phyloP scores from a whole-genome alignment of 306 rosid genomes.

The Cyamopsis tetragonoloba region DNA sequence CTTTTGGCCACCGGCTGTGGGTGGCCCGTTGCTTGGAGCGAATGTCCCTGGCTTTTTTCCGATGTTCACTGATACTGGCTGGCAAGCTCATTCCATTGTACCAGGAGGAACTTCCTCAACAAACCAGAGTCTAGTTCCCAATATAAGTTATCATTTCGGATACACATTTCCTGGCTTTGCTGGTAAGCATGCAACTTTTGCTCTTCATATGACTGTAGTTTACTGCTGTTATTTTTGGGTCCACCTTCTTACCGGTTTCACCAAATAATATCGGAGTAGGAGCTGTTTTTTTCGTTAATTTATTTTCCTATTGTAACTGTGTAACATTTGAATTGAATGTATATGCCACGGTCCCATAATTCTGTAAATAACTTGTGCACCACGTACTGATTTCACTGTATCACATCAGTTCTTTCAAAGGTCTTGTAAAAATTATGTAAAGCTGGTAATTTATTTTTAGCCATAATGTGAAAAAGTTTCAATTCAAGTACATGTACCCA shows the following conservation, averaged over 20 bases:
- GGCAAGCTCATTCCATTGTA: constrained; percentile 3
- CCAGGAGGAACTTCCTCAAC: constrained; percentile 32
- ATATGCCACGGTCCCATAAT: too few species aligned
- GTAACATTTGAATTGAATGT: not conserved
- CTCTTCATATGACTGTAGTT: not conserved
- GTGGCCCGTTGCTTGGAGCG: constrained; percentile 21
- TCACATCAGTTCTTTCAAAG: too few species aligned
- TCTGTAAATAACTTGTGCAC: too few species aligned
- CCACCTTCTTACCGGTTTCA: not conserved
- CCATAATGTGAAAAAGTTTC: too few species aligned
- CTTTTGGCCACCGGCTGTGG: constrained; percentile 32
- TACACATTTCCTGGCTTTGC: constrained; percentile 41
- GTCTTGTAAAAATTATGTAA: too few species aligned
- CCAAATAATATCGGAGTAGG: not conserved
- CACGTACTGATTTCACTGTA: too few species aligned
- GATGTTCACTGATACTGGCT: too few species aligned
- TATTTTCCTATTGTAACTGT: not conserved
- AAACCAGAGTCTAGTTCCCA: constrained; percentile 36
- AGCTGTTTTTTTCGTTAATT: not conserved
- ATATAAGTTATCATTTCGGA: constrained; percentile 37
- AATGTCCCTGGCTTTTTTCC: too few species aligned
- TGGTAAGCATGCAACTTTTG: constrained; percentile 32
- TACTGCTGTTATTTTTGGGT: not conserved
- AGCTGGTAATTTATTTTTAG: too few species aligned
- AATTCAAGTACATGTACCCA: too few species aligned